Base-by-base conservation (phyloP, 768 basidiomycete species). In the Mycena galericulata region DNA sequence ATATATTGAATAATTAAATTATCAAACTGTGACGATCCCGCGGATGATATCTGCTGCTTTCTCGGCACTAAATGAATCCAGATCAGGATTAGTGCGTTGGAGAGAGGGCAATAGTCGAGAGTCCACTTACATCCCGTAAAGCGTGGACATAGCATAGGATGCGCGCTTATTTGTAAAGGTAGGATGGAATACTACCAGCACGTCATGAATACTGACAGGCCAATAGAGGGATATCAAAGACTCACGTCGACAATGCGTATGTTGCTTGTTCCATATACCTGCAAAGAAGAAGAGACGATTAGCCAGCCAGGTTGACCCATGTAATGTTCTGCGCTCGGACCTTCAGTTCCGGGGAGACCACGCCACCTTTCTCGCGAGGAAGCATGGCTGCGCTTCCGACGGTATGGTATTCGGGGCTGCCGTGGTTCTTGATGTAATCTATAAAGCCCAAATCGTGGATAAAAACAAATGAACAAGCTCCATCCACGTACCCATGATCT, bases 191-290 rank as follows among this genome's bases (percentile, higher is more conserved):
- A 51, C 64, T 65, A 24, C 4, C 26, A 18, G 32, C 11, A 26
- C 30, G 47, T 36, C 22, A 47, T 32, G 29, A 2, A 29, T 14
- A 3, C 29, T 2, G 8, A 22, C 24, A 29, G 10, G 15, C 12
- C 20, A 53, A 34, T 18, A 20, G n/a, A n/a, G 9, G 26, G 32
- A 30, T 12, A 34, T 17, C 10, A 12, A 3, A 43, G 14, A 36
- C 68, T 27, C 43, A 65, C 68, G 53, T 69, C 68, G 24, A 69
- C 68, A 2, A 69, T 62, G 11, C 68, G 68, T 3, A 69, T 55
- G 46, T 69, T 69, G 20, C 18, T 69, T 7, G 67, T 69, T 7
- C 67, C 67, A 29, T 69, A 69, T 18, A 69, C 67, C 67, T 69
- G 22, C 18, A 14, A 3, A 50, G n/a, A 15, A n/a, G n/a, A n/a